Percentiles rank a stretch among this genome's conserved stretches.
Conservation (phyloP, 805 yeast species). For the Tetrapisispora pingtungensis region DNA sequence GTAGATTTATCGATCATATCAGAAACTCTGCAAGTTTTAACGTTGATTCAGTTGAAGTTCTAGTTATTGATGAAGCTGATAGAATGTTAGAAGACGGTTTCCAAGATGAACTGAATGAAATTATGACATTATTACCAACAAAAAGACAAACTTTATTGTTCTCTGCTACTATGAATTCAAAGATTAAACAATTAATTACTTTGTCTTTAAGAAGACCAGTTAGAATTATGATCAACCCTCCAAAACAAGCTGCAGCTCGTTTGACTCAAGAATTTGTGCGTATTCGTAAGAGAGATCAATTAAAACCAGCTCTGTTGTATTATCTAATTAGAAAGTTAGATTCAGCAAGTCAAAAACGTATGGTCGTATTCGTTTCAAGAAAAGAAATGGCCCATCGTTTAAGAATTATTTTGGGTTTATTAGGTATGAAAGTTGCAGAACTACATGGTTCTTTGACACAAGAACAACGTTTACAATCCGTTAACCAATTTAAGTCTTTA, state of each 20-base stretch:
- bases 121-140: conserved; percentile 73
- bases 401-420: conserved; percentile 61
- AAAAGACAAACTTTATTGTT: conserved; percentile 89
- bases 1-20: conserved; percentile 94
- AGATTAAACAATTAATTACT: conserved; percentile 77
- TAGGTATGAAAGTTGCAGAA: conserved; percentile 71
- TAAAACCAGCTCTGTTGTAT: conserved; percentile 75
- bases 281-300: conserved; percentile 76
- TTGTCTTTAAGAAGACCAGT: conserved; percentile 86
- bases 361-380: conserved; percentile 84
- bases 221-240: conserved; percentile 91
- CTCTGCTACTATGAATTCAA: conserved; percentile 97
- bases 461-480: conserved; percentile 84
- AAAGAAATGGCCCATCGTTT: conserved; percentile 85
- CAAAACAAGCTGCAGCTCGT: conserved; percentile 87
- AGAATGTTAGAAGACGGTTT: conserved; percentile 99
- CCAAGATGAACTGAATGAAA: conserved; percentile 88
- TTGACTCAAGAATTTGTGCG: conserved; percentile 90
- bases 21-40: conserved; percentile 89
- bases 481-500: conserved; percentile 71
- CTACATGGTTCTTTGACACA: conserved; percentile 77
- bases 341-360: conserved; percentile 52
- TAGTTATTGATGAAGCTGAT: conserved; percentile 96
- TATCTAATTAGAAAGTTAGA: conserved; percentile 61
- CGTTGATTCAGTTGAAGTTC: conserved; percentile 83